These are phyloP conservation scores for Alnus rubra DNA, from an alignment of 306 rosid species.

Conservation along the genomic window DNA sequence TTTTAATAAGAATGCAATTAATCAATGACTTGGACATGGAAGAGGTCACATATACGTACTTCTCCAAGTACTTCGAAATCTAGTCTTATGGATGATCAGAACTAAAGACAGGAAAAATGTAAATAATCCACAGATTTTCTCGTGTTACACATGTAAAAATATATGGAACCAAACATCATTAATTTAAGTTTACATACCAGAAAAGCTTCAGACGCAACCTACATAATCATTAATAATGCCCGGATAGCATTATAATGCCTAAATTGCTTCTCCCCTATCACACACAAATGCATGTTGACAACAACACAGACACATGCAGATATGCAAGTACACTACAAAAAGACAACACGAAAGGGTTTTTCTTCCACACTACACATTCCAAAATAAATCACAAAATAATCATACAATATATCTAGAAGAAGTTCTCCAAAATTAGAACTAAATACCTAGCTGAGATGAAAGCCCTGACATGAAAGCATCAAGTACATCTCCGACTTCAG, in stretches of 20 bases:
- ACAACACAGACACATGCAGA: background rate
- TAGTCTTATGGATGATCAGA: background rate
- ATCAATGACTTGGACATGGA: background rate
- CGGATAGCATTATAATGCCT: background rate
- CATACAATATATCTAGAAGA: constrained; percentile 9
- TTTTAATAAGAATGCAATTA: background rate
- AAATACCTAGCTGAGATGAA: constrained; percentile 86
- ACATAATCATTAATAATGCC: background rate
- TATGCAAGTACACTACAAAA: constrained; percentile 18
- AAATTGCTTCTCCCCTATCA: background rate
- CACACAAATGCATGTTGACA: background rate
- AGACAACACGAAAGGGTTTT: background rate
- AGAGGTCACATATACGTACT: background rate
- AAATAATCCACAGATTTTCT: constrained; percentile 9
- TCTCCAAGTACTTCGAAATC: background rate
- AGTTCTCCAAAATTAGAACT: constrained; percentile 6
- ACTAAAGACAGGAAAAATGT: background rate
- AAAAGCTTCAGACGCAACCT: background rate
- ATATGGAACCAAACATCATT: background rate
- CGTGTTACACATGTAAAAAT: background rate
- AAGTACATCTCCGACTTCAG: constrained; percentile 66
- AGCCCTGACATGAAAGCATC: constrained; percentile 95
- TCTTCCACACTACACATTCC: constrained; percentile 12
- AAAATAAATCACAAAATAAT: constrained; percentile 12
- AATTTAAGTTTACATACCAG: background rate